Conservation (phyloP, 106 monocot species). For the Agapanthus africanus region DNA sequence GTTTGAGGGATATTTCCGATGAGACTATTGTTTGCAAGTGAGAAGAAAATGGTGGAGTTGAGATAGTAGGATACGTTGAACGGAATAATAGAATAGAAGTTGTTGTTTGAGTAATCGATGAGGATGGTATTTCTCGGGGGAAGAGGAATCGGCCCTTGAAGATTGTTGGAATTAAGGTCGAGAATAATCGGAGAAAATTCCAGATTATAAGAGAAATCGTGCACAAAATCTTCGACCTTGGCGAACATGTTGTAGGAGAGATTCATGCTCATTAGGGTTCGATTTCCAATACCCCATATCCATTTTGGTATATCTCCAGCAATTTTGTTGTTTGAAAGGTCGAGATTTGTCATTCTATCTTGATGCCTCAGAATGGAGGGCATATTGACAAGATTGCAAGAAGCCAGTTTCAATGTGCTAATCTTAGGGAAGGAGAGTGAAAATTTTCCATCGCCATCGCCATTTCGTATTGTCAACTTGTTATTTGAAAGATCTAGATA, state of each 20-base stretch:
- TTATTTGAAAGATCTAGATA: slow-evolving; percentile 42
- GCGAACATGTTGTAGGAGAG: slow-evolving; percentile 58
- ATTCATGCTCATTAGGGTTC: slow-evolving; percentile 49
- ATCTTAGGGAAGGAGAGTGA: slow-evolving; percentile 24
- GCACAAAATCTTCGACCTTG: slow-evolving; percentile 7
- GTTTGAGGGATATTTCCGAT: slow-evolving; percentile 41
- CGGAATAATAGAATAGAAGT: slow-evolving; percentile 48
- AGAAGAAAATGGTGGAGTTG: slow-evolving; percentile 28
- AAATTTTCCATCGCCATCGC: slow-evolving; percentile 12
- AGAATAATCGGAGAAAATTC: slow-evolving; percentile 13
- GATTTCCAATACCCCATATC: slow-evolving; percentile 49
- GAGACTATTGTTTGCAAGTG: slow-evolving; percentile 41
- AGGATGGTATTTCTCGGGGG: slow-evolving; percentile 24
- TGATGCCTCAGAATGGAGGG: slow-evolving; percentile 39
- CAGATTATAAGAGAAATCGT: slow-evolving; percentile 27
- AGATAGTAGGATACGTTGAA: slow-evolving; percentile 32
- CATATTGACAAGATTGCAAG: slow-evolving; percentile 40
- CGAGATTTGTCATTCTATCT: slow-evolving; percentile 16
- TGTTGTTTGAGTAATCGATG: slow-evolving; percentile 64
- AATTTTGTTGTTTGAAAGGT: slow-evolving; percentile 59
- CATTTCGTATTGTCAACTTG: slow-evolving; percentile 34
- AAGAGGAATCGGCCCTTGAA: slow-evolving; percentile 45
- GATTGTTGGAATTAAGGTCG: slow-evolving; percentile 52
- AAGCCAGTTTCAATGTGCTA: slow-evolving; percentile 26
- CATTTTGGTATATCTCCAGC: slow-evolving; percentile 49